Evolutionary conservation across 2,329 filamentous ascomycete species (phyloP).

Genomic region (Aspergillus sp.): DNA sequence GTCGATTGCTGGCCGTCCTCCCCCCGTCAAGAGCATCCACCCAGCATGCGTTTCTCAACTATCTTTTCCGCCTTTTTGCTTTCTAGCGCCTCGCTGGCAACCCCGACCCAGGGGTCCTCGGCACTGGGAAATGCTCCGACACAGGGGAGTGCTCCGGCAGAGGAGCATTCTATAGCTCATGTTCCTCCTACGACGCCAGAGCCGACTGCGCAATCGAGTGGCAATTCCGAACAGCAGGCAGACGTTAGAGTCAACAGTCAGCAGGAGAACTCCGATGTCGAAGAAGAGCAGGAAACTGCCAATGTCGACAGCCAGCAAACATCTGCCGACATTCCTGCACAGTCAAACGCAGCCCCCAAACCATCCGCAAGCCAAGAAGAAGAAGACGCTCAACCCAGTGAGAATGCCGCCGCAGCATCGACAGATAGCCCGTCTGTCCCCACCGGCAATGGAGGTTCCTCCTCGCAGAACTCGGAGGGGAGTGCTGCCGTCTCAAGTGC

Average conservation of each 20-base stretch:
- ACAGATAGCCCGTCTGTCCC: background rate
- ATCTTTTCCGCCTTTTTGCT: conserved; percentile 22
- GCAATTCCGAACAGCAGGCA: conserved; percentile 5
- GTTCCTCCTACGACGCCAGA: conserved; percentile 5
- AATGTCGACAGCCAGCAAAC: conserved; percentile 2
- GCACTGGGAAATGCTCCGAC: conserved; percentile 10
- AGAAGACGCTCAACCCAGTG: conserved; percentile 1
- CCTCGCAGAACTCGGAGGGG: background rate
- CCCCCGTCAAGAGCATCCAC: conserved; percentile 13
- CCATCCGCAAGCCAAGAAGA: conserved; percentile 3
- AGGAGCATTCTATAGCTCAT: conserved; percentile 15
- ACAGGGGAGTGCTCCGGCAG: conserved; percentile 11
- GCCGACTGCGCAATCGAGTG: conserved; percentile 9
- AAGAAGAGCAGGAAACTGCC: conserved; percentile 2
- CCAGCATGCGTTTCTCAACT: conserved; percentile 24
- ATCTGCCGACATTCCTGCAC: background rate
- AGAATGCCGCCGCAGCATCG: conserved; percentile 4
- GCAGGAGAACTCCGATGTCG: background rate
- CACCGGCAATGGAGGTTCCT: background rate
- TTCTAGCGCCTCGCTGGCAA: conserved; percentile 23
- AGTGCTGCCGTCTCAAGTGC: conserved; percentile 1
- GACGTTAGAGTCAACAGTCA: conserved; percentile 3
- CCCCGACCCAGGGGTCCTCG: conserved; percentile 18
- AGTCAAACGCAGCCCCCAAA: conserved; percentile 5
- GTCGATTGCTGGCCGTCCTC: conserved; percentile 18